Conservation (phyloP, 108 stramenopile species). For the Cylindrotheca closterium region DNA sequence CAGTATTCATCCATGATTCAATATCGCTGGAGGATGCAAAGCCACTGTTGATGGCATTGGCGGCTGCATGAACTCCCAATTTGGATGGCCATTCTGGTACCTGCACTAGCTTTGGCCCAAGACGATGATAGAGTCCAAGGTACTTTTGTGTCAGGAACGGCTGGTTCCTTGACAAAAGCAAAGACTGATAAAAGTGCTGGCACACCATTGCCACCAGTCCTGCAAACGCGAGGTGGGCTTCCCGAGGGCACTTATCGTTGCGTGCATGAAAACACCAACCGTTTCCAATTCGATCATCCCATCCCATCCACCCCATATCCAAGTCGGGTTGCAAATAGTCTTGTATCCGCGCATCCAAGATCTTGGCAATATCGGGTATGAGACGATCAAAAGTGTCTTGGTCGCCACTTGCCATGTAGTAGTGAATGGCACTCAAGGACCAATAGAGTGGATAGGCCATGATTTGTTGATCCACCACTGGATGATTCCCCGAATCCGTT, state of each 20-base stretch:
- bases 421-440: constrained; percentile 29
- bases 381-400: constrained; percentile 3
- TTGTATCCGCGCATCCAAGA: constrained; percentile 30
- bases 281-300: constrained; percentile 48
- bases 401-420: constrained; percentile 28
- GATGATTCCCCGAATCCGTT: constrained; percentile 30
- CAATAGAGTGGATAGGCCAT: constrained; percentile 46
- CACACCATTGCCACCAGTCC: constrained; percentile 31
- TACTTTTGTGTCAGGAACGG: constrained; percentile 1
- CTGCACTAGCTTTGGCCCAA: not conserved
- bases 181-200: constrained; percentile 17
- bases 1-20: constrained; percentile 14
- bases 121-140: not conserved
- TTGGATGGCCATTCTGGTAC: constrained; percentile 30
- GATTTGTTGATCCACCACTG: constrained; percentile 41
- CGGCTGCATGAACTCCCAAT: constrained; percentile 38
- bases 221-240: constrained; percentile 38
- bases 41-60: constrained; percentile 39
- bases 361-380: constrained; percentile 12
- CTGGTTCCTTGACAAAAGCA: not conserved
- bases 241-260: constrained; percentile 29
- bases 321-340: constrained; percentile 32
- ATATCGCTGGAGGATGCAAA: constrained; percentile 13
- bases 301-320: constrained; percentile 44
- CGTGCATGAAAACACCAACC: constrained; percentile 47